Conservation (phyloP, 2,329 filamentous ascomycete genomes). For the Dothidotthia symphoricarpi region DNA sequence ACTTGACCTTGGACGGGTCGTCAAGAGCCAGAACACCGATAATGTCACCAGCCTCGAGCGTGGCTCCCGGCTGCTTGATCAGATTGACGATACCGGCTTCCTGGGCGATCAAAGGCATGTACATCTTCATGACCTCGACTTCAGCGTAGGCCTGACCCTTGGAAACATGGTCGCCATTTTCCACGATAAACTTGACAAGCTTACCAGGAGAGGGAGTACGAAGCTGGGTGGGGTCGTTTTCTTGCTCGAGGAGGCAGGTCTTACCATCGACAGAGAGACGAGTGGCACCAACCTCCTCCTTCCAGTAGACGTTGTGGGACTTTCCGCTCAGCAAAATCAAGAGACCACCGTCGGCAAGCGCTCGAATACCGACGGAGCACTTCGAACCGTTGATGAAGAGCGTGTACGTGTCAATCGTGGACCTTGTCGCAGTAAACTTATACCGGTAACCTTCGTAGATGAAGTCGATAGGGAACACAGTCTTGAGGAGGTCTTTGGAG, state of each 20-base stretch:
- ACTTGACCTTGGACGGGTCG: constrained; percentile 94
- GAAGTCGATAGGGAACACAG: constrained; percentile 95
- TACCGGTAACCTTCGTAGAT: constrained; percentile 97
- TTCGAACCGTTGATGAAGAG: constrained; percentile 99
- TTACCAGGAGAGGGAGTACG: constrained; percentile 94
- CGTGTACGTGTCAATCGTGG: constrained; percentile 90
- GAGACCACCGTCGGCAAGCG: constrained; percentile 89
- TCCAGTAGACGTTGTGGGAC: constrained; percentile 99
- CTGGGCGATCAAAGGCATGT: constrained; percentile 94
- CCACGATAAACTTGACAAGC: constrained; percentile 95
- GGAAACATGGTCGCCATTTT: constrained; percentile 89
- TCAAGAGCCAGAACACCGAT: constrained; percentile 95
- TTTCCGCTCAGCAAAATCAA: constrained; percentile 86
- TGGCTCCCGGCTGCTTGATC: constrained; percentile 98
- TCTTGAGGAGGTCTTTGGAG: constrained; percentile 94
- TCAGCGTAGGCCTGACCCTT: constrained; percentile 93
- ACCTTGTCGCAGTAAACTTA: constrained; percentile 96
- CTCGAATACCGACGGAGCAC: constrained; percentile 87
- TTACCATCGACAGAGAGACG: constrained; percentile 96
- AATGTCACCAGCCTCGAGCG: constrained; percentile 95
- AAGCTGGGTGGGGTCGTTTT: constrained; percentile 97
- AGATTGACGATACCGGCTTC: constrained; percentile 96
- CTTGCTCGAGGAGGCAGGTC: constrained; percentile 95
- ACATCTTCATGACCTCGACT: constrained; percentile 99
- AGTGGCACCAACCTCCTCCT: constrained; percentile 94